These are phyloP conservation scores for Acer campestre DNA, from an alignment of 345 rosid species.

Conservation along the genomic window DNA sequence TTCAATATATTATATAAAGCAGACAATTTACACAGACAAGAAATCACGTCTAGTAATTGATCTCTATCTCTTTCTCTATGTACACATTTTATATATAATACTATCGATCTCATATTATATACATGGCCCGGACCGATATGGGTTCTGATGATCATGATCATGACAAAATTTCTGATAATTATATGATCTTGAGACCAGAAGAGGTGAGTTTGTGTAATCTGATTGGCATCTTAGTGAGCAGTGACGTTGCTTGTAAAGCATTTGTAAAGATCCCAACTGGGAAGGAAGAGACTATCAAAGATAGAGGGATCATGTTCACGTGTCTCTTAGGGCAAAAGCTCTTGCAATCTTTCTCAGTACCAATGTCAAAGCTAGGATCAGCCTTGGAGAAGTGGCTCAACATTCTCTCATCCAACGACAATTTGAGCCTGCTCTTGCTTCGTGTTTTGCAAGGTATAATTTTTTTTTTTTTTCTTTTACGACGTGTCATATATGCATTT, in stretches of 20 bases:
- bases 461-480: neutral
- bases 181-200: conserved; percentile 17
- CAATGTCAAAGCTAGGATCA: conserved; percentile 13
- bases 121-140: neutral
- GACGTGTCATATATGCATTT: neutral
- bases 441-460: conserved; percentile 22
- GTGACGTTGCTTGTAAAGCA: conserved; percentile 4
- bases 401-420: conserved; percentile 22
- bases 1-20: too few species aligned
- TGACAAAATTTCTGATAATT: conserved; percentile 5
- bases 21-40: too few species aligned
- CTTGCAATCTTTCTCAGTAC: conserved; percentile 14
- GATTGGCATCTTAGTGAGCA: neutral
- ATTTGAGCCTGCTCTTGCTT: conserved; percentile 22
- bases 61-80: too few species aligned
- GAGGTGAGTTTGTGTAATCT: neutral
- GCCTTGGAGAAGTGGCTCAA: conserved; percentile 27
- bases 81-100: too few species aligned
- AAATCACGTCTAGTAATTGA: too few species aligned
- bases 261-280: conserved; percentile 17
- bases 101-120: too few species aligned
- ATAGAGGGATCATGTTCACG: conserved; percentile 24
- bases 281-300: conserved; percentile 17
- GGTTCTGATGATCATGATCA: neutral
- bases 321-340: conserved; percentile 27